A percentile compares a stretch with the other conserved stretches of the same genome.
Evolutionary conservation across 352 stramenopile genomes (phyloP).

Genomic region (Phytophthora chlamydospora): DNA sequence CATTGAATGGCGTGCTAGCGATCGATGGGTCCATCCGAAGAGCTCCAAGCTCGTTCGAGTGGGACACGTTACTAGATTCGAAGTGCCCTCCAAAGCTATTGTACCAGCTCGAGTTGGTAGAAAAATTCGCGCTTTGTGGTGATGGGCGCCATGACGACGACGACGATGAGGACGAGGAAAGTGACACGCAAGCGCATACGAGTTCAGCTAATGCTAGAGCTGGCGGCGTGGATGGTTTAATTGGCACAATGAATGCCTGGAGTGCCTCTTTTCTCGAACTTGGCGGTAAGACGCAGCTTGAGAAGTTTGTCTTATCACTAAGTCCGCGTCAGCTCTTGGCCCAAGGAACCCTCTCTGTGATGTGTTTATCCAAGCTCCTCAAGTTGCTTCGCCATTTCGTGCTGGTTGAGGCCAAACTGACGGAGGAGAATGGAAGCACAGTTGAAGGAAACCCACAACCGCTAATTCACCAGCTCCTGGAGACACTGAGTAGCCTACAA

Average conservation of each 20-base stretch:
- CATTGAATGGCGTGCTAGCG: constrained; percentile 61
- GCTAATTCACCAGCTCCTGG: constrained; percentile 52
- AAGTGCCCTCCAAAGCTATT: constrained; percentile 64
- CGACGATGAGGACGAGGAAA: constrained; percentile 28
- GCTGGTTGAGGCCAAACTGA: constrained; percentile 49
- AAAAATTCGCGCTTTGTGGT: constrained; percentile 60
- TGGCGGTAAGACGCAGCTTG: constrained; percentile 59
- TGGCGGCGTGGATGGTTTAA: constrained; percentile 29
- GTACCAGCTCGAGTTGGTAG: constrained; percentile 72
- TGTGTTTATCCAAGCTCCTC: constrained; percentile 76
- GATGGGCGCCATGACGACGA: constrained; percentile 32
- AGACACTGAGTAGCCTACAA: constrained; percentile 46
- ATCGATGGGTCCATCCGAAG: constrained; percentile 76
- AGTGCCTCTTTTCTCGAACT: constrained; percentile 73
- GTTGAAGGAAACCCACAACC: constrained; percentile 29
- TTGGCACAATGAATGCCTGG: constrained; percentile 57
- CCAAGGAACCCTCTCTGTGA: constrained; percentile 56
- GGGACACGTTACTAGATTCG: constrained; percentile 62
- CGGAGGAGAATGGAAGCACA: constrained; percentile 35
- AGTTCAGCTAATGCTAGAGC: constrained; percentile 2
- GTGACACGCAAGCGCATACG: constrained; percentile 1
- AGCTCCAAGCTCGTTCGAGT: constrained; percentile 50
- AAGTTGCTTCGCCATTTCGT: constrained; percentile 78
- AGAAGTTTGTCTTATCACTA: constrained; percentile 56
- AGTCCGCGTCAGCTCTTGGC: constrained; percentile 40